These are phyloP conservation scores for Kodamaea neixiangensis DNA, from an alignment of 805 yeast genomes.

Conservation along the genomic window DNA sequence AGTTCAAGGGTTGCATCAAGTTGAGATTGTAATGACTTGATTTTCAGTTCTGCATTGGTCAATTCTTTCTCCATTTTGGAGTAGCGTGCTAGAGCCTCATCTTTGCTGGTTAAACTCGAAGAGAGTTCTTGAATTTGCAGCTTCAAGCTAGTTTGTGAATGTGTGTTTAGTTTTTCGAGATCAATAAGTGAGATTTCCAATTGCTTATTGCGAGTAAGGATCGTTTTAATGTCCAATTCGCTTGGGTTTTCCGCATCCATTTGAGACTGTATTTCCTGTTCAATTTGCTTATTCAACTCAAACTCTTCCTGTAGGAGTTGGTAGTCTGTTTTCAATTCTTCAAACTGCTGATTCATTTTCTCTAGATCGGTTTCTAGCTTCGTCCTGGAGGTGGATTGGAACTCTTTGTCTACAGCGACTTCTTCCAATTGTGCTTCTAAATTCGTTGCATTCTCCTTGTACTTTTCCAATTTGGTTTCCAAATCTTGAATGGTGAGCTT, in stretches of 20 bases:
- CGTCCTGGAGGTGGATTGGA: slow-evolving; percentile 35
- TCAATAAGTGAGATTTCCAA: slow-evolving; percentile 45
- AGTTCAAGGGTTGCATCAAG: slow-evolving; percentile 37
- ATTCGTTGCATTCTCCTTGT: slow-evolving; percentile 3
- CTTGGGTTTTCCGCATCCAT: slow-evolving; percentile 14
- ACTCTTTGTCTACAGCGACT: slow-evolving; percentile 46
- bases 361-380: slow-evolving; percentile 26
- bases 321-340: slow-evolving; percentile 30
- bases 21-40: slow-evolving; percentile 30
- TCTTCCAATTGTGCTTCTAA: slow-evolving; percentile 31
- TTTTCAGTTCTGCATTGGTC: slow-evolving; percentile 13
- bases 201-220: slow-evolving; percentile 35
- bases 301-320: slow-evolving; percentile 37
- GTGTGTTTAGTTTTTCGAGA: slow-evolving; percentile 27
- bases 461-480: slow-evolving; percentile 13
- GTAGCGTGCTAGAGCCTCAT: slow-evolving; percentile 33
- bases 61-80: slow-evolving; percentile 19
- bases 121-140: slow-evolving; percentile 20
- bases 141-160: slow-evolving; percentile 25
- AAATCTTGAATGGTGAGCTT: slow-evolving; percentile 20
- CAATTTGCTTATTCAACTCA: slow-evolving; percentile 39
- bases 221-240: slow-evolving; percentile 20
- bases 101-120: slow-evolving; percentile 22
- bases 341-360: slow-evolving; percentile 29
- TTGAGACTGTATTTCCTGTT: slow-evolving; percentile 27